Base-by-base conservation (phyloP, 768 basidiomycete genomes). In the Clitopilus hobsonii region DNA sequence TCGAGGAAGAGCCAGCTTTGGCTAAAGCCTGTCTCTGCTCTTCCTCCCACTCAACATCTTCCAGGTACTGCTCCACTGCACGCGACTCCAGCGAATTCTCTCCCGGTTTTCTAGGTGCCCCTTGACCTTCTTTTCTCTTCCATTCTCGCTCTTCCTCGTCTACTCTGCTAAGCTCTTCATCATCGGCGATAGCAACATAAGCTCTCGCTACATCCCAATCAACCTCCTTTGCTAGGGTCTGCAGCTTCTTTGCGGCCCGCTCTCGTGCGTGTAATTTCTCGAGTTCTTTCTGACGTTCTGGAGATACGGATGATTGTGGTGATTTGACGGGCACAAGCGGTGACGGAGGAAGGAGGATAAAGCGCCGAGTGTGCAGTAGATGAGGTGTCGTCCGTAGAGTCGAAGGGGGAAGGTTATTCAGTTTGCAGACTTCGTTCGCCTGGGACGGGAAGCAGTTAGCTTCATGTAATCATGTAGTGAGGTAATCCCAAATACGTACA, bases 321-420 rank as follows among this genome's bases (percentile, higher is more conserved):
- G 25, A 61, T 61, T 13, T 61, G 68, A 52, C n/a, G 41, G 41
- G 41, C 22, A 45, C 16, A 11, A 23, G 69, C 3, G 71, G 64
- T 18, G 73, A 73, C 1, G 76, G 70, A 0, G 86, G 86, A 8
- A 89, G 71, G 14, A 73, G 64, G 54, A 91, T 67, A 57, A 71
- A 79, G 1, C 74, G 70, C 5, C 88, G 81, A 0, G 88, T 89
- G 66, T 89, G 88, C 14, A 91, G 72, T 6, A 91, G 71, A 62
- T 90, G 86, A 5, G 89, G 89, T 0, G 83, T 89, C 0, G 85
- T 89, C 55, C 72, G 80, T 18, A 91, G 69, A 2, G 86, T 83
- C 61, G 79, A 86, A 5, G 74, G 68, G 0, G 88, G 85, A 11
- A 91, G 76, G 41, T 77, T 78, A 63, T 91, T 91, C 13, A 88